Evolutionary conservation across 2,329 filamentous ascomycete genomes (phyloP).

Genomic region (Hypoxylon sp.): DNA sequence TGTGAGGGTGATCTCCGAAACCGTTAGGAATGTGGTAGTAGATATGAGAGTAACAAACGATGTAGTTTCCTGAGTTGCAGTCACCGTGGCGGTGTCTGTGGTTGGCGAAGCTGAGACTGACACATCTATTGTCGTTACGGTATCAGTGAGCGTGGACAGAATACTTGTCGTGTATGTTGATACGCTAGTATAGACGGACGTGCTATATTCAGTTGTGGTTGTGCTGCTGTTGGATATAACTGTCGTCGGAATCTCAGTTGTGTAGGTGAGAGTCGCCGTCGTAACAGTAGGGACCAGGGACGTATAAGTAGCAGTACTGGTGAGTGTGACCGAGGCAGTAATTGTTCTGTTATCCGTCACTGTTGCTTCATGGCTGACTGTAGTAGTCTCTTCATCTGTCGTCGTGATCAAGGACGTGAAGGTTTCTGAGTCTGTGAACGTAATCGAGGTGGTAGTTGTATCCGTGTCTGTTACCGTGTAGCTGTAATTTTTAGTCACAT

Average conservation of each 20-base stretch:
- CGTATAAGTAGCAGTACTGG: slow-evolving; percentile 47
- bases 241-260: slow-evolving; percentile 47
- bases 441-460: slow-evolving; percentile 34
- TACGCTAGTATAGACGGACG: slow-evolving; percentile 46
- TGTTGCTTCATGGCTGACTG: slow-evolving; percentile 22
- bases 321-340: slow-evolving; percentile 26
- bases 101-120: slow-evolving; percentile 40
- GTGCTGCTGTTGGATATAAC: slow-evolving; percentile 43
- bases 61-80: slow-evolving; percentile 48
- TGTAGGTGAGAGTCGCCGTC: slow-evolving; percentile 42
- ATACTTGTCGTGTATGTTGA: slow-evolving; percentile 44
- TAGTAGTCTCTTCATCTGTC: slow-evolving; percentile 26
- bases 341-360: slow-evolving; percentile 37
- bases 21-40: slow-evolving; percentile 51
- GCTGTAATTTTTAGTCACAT: slow-evolving; percentile 35
- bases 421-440: slow-evolving; percentile 23
- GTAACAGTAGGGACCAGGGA: slow-evolving; percentile 46
- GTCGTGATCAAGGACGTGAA: slow-evolving; percentile 11
- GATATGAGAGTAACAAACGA: slow-evolving; percentile 49
- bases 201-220: slow-evolving; percentile 45
- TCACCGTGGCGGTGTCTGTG: slow-evolving; percentile 49
- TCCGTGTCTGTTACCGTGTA: slow-evolving; percentile 43
- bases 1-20: slow-evolving; percentile 50
- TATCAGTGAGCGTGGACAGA: slow-evolving; percentile 37
- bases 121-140: slow-evolving; percentile 42